These are phyloP conservation scores for Acacia acuminata DNA, from an alignment of 306 rosid genomes.

Conservation along the genomic window DNA sequence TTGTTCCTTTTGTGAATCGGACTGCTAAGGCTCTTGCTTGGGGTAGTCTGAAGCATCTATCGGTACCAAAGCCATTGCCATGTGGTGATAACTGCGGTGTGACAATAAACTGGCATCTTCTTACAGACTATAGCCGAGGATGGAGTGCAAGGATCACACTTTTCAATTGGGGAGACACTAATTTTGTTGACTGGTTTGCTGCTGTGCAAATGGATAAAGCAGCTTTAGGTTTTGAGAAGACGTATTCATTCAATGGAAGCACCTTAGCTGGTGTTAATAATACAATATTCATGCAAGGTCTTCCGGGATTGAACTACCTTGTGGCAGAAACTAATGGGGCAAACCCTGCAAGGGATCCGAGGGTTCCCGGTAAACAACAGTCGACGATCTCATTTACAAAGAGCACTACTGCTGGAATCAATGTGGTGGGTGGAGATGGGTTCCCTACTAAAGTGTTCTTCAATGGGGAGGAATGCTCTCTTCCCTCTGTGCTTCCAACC, in stretches of 20 bases:
- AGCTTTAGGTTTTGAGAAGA: conserved; percentile 73
- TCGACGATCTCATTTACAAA: conserved; percentile 79
- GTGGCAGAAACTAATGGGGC: conserved; percentile 71
- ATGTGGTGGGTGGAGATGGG: conserved; percentile 71
- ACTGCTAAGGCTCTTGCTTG: conserved; percentile 55
- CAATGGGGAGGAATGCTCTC: conserved; percentile 89
- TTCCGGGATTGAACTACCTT: conserved; percentile 69
- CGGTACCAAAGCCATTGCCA: conserved; percentile 63
- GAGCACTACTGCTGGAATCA: conserved; percentile 58
- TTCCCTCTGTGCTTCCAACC: conserved; percentile 65
- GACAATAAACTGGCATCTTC: conserved; percentile 81
- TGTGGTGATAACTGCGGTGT: conserved; percentile 95
- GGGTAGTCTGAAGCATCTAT: conserved; percentile 58
- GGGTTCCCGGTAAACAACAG: conserved; percentile 93
- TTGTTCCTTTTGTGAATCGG: conserved; percentile 82
- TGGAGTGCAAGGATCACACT: conserved; percentile 90
- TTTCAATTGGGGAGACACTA: conserved; percentile 84
- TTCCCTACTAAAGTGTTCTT: conserved; percentile 88
- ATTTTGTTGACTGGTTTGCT: conserved; percentile 82
- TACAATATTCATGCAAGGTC: conserved; percentile 87
- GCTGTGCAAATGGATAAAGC: conserved; percentile 79
- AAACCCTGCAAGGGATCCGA: conserved; percentile 66
- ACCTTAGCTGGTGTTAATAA: conserved; percentile 40
- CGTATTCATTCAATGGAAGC: conserved; percentile 84
- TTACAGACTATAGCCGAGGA: conserved; percentile 69